phyloP scores from a whole-genome alignment of 148 eudicot genomes.

The Fagopyrum esculentum region DNA sequence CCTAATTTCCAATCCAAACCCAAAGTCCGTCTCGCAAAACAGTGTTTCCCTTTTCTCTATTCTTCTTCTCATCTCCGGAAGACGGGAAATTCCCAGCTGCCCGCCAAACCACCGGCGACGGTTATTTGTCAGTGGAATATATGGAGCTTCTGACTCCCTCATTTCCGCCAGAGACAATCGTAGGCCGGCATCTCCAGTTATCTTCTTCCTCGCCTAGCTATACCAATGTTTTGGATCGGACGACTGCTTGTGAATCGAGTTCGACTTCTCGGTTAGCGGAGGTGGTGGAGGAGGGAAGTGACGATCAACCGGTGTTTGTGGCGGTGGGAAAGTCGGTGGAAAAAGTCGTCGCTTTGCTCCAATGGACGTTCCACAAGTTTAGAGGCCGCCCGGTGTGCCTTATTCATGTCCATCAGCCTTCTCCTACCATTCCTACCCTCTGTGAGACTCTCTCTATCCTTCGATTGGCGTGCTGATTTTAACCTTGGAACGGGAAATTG shows the following conservation, averaged over 20 bases:
- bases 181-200: background rate
- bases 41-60: background rate
- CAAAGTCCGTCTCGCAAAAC: background rate
- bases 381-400: constrained; percentile 34
- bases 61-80: background rate
- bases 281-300: constrained; percentile 12
- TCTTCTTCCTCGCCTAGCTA: background rate
- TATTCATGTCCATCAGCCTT: constrained; percentile 76
- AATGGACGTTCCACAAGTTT: constrained; percentile 43
- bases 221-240: background rate
- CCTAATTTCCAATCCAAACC: background rate
- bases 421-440: constrained; percentile 65
- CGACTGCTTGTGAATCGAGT: background rate
- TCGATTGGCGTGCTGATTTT: background rate
- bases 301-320: constrained; percentile 40
- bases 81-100: background rate
- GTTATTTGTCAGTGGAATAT: background rate
- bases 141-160: background rate
- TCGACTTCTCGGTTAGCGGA: background rate
- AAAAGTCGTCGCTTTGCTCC: constrained; percentile 40
- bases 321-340: constrained; percentile 52
- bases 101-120: background rate
- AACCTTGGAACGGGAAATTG: background rate
- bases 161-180: background rate
- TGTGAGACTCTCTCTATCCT: constrained; percentile 28